Evolutionary conservation across 164 flowering plant genomes (phyloP).

Genomic region (Liquidambar formosana): DNA sequence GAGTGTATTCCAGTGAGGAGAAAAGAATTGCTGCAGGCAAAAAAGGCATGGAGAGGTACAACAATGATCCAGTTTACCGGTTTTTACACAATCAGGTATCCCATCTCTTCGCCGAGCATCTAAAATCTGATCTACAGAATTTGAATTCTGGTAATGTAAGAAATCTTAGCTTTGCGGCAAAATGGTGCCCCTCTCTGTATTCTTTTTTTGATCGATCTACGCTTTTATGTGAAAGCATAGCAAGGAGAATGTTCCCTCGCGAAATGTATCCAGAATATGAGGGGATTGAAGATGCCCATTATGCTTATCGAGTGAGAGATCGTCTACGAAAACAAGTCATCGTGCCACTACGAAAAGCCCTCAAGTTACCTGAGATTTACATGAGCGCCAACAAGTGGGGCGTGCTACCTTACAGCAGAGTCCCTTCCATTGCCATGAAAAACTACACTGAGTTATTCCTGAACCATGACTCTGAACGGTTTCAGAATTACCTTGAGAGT

Average conservation of each 20-base stretch:
- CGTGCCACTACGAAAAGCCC: no score
- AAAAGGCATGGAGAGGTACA: slow-evolving; percentile 28
- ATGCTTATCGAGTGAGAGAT: slow-evolving; percentile 43
- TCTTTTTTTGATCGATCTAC: slow-evolving; percentile 23
- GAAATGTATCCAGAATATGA: slow-evolving; percentile 33
- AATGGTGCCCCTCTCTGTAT: slow-evolving; percentile 35
- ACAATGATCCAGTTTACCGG: slow-evolving; percentile 22
- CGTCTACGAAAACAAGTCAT: slow-evolving; percentile 42
- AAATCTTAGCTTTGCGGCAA: slow-evolving; percentile 34
- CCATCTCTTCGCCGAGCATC: slow-evolving; percentile 24
- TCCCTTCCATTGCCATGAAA: slow-evolving; percentile 59
- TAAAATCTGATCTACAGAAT: slow-evolving; percentile 25
- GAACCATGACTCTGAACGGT: slow-evolving; percentile 45
- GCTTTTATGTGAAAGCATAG: slow-evolving; percentile 49
- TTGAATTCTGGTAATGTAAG: slow-evolving; percentile 12
- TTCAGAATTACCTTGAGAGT: slow-evolving; percentile 27
- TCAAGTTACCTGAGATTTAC: slow-evolving; percentile 49
- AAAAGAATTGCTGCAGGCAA: no score
- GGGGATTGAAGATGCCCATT: slow-evolving; percentile 43
- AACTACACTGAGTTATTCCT: slow-evolving; percentile 37
- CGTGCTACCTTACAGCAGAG: slow-evolving; percentile 43
- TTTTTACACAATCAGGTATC: slow-evolving; percentile 31
- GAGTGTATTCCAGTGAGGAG: no score
- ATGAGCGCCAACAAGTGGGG: slow-evolving; percentile 49
- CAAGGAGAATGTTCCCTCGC: slow-evolving; percentile 37